Base-by-base conservation (phyloP, 1,284 basidiomycete species). In the Ganoderma boninense region DNA sequence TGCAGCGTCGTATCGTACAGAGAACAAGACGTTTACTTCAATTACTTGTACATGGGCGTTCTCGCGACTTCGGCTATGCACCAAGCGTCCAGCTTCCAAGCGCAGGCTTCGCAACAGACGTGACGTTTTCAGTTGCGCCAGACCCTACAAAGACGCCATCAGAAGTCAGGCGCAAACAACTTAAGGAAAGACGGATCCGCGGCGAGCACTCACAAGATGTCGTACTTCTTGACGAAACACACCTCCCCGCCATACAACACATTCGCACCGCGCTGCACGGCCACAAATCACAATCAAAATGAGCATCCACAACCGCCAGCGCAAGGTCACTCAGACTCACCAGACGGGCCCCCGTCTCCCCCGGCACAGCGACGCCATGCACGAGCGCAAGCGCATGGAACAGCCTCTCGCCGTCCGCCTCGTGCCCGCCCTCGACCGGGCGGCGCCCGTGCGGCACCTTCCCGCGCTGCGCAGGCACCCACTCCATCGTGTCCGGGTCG, bases 261-360 rank as follows among this genome's bases (percentile, higher is more conserved):
- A 70, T 86, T 82, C 26, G 82, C 83, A 14, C 81, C 87, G 18
- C 79, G 79, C 87, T 88, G 57, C 78, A 35, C 49, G 79, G 26
- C 71, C 68, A 59, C 77, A 77, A 52, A n/a, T n/a, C n/a, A n/a
- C n/a, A n/a, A n/a, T n/a, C 42, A 0, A 64, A 77, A 52, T 44
- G 1, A 65, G 29, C 64, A 61, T 10, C 38, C 52, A 60, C 23
- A 11, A 1, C 20, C 14, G 7, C 6, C 66, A 35, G 8, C 10
- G 70, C 80, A 49, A 73, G 11, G 16, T n/a, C 18, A 13, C 18
- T 3, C 1, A 3, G 11, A 66, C 68, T 63, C 43, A 92, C 92
- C 54, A 94, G 81, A 80, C 94, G 93, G 69, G 86, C 82, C 1
- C 89, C 90, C 0, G 89, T 87, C 82, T 95, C 94, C 10, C 93